Evolutionary conservation across 768 basidiomycete species (phyloP).

Genomic region (Pholiota conissans): DNA sequence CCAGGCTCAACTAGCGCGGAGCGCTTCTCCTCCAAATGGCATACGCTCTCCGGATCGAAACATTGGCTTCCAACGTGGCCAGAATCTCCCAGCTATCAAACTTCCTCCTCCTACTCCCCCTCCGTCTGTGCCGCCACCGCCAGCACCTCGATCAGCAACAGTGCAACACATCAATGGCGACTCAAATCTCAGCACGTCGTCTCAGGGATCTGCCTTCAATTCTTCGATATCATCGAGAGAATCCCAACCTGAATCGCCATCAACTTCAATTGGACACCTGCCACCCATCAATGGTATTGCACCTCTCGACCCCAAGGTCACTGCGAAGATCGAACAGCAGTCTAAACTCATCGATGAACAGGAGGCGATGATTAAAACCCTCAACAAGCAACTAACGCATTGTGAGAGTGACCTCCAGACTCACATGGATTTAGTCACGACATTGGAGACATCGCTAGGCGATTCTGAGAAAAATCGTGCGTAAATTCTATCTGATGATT

Average conservation of each 20-base stretch:
- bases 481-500: slow-evolving; percentile 29
- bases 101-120: slow-evolving; percentile 88
- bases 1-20: slow-evolving; percentile 70
- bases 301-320: slow-evolving; percentile 54
- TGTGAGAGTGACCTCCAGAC: slow-evolving; percentile 90
- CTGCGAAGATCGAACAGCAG: slow-evolving; percentile 68
- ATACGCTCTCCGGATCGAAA: slow-evolving; percentile 55
- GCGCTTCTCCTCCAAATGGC: slow-evolving; percentile 57
- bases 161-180: slow-evolving; percentile 43
- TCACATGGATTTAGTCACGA: slow-evolving; percentile 86
- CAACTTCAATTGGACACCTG: slow-evolving; percentile 56
- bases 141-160: slow-evolving; percentile 55
- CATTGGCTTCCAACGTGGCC: slow-evolving; percentile 52
- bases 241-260: slow-evolving; percentile 67
- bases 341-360: slow-evolving; percentile 79
- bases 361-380: slow-evolving; percentile 88
- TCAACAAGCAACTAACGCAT: slow-evolving; percentile 92
- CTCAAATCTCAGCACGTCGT: slow-evolving; percentile 57
- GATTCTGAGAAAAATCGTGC: slow-evolving; percentile 92
- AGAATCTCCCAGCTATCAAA: slow-evolving; percentile 67
- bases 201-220: slow-evolving; percentile 56
- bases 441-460: slow-evolving; percentile 81
- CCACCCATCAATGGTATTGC: slow-evolving; percentile 41
- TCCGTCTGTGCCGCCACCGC: slow-evolving; percentile 83
- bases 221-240: slow-evolving; percentile 68